Evolutionary conservation across 2,329 filamentous ascomycete genomes (phyloP), one percentile per base, ranked within the genome.

Genomic region (Ilyonectria mors-panacis): DNA sequence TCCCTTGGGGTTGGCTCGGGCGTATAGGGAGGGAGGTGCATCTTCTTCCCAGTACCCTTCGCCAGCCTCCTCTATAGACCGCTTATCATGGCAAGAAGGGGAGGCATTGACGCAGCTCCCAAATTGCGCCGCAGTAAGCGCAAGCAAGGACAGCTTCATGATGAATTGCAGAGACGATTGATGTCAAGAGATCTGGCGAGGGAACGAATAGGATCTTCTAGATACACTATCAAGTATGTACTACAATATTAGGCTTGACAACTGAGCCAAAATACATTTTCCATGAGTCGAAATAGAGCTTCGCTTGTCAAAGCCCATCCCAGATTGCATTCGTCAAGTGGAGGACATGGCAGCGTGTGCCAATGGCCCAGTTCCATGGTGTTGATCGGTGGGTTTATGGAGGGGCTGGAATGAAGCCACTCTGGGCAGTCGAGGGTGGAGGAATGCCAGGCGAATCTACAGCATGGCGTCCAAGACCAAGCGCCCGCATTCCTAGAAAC

Each of bases 1-100:
- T 21, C 65, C 35, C 35, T 55, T 60, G 2, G 65, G 53, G 8
- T 56, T 35, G 3, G 65, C 55, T 21, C 73, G 65, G 33, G 60
- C 48, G 13, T 47, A 63, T 19, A 68, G 58, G 15, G 37, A n/a
- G 17, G 19, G 21, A 19, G 61, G 59, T 17, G 59, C 21, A 3
- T 59, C 51, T 12, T 71, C 59, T 8, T 68, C 67, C 44, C 67
- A 65, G n/a, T 55, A 63, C 2, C 63, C 60, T 13, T 65, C 55
- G 10, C 48, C 17, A 21, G 45, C 35, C 12, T 64, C 19, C 7
- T 39, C 45, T 26, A 28, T 12, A 26, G 17, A 53, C 7, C n/a
- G 50, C 3, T 53, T 12, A 21, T 9, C n/a, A 15, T 45, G 23
- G 10, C 37, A 33, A n/a, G n/a, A 17, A 6, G 62, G 54, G 12